These are phyloP conservation scores for Pichia sp. DNA, from an alignment of 1,139 yeast species.

Conservation along the genomic window DNA sequence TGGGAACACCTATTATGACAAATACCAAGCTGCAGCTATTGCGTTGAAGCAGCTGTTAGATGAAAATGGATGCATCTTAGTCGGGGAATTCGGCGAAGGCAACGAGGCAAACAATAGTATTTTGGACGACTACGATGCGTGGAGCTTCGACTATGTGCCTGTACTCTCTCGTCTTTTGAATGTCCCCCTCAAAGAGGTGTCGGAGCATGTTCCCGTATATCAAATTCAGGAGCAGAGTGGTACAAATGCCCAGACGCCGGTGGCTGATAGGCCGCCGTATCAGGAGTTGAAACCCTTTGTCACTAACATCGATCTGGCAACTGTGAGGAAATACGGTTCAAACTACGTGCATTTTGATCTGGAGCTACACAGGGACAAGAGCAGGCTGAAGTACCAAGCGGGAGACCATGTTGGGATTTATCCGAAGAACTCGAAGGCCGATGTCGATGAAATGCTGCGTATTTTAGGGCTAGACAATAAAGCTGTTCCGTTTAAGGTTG, in stretches of 20 bases:
- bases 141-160: slow-evolving; percentile 77
- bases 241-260: slow-evolving; percentile 35
- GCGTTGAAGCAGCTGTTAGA: slow-evolving; percentile 46
- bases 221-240: not conserved
- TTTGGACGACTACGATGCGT: slow-evolving; percentile 85
- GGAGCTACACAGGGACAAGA: slow-evolving; percentile 69
- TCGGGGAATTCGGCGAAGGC: slow-evolving; percentile 79
- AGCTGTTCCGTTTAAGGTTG: not conserved
- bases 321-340: slow-evolving; percentile 46
- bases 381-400: slow-evolving; percentile 77
- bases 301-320: slow-evolving; percentile 61
- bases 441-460: slow-evolving; percentile 57
- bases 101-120: slow-evolving; percentile 90
- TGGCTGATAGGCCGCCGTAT: slow-evolving; percentile 55
- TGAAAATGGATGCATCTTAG: slow-evolving; percentile 59
- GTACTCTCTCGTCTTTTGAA: slow-evolving; percentile 35
- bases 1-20: slow-evolving; percentile 90
- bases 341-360: slow-evolving; percentile 64
- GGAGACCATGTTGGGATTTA: slow-evolving; percentile 96
- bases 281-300: slow-evolving; percentile 76
- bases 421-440: slow-evolving; percentile 78
- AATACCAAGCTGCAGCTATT: slow-evolving; percentile 78
- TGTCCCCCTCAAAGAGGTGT: slow-evolving; percentile 45
- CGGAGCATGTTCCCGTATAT: slow-evolving; percentile 11
- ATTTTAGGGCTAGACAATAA: slow-evolving; percentile 38